Percentiles rank a stretch among this genome's conserved stretches.
phyloP scores from a whole-genome alignment of 495 filamentous ascomycete genomes.

The Articulospora tetracladia region DNA sequence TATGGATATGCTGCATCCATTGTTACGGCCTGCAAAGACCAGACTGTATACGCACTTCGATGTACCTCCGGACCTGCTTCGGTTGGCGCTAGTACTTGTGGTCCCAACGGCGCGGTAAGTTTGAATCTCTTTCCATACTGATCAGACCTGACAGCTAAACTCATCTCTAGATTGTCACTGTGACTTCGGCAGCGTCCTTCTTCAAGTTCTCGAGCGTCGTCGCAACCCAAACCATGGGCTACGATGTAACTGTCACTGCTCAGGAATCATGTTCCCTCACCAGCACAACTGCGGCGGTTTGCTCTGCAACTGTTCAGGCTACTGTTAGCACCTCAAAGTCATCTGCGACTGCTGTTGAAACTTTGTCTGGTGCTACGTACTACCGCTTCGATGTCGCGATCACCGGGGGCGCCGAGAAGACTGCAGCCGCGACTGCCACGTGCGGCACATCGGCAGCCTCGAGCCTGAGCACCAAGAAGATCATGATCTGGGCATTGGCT shows the following conservation, averaged over 20 bases:
- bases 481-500: background rate
- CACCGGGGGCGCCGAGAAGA: background rate
- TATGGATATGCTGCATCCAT: background rate
- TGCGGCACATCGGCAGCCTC: background rate
- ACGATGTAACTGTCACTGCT: background rate
- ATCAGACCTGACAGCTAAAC: background rate
- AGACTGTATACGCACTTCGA: slow-evolving; percentile 2
- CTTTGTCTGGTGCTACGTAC: background rate
- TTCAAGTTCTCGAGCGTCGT: background rate
- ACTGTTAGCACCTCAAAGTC: background rate
- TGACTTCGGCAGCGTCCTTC: background rate
- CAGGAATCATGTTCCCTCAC: background rate
- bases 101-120: background rate
- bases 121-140: background rate
- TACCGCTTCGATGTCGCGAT: slow-evolving; percentile 1
- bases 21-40: background rate
- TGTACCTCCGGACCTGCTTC: background rate
- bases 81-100: background rate
- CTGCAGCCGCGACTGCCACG: background rate
- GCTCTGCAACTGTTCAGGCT: background rate
- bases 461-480: background rate
- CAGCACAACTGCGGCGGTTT: background rate
- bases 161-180: background rate
- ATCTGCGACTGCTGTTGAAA: background rate
- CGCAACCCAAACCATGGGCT: background rate